Evolutionary conservation across 2,329 filamentous ascomycete genomes (phyloP), one percentile per base, ranked within the genome.

Genomic region (Parascedosporium putredinis): DNA sequence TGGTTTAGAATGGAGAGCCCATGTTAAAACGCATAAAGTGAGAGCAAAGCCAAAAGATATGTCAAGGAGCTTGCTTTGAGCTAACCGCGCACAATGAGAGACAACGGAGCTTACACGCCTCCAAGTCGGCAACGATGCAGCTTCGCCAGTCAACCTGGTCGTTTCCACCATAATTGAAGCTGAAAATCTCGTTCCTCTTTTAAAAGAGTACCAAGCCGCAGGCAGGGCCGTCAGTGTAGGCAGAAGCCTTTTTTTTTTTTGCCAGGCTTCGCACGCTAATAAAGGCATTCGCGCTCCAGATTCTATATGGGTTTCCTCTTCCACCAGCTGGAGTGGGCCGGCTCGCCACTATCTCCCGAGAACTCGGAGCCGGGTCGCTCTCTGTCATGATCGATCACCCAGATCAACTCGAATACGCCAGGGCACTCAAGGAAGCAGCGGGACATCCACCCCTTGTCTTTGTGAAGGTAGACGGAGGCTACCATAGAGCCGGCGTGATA

Each of bases 11-110:
- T 91, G 88, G 69, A 72, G 87, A 52, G 82, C 84, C 1, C 87
- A 93, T 62, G 79, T 91, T 52, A 93, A 93, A 67, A 89, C 85
- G 20, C 87, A 93, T 64, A 93, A 93, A 70, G 84, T 83, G 64
- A 50, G 59, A 50, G 33, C 18, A n/a, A n/a, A n/a, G n/a, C n/a
- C n/a, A n/a, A n/a, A n/a, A n/a, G n/a, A n/a, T n/a, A n/a, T n/a
- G n/a, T n/a, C n/a, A n/a, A n/a, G n/a, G n/a, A n/a, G n/a, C n/a
- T n/a, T n/a, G n/a, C n/a, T n/a, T n/a, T n/a, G n/a, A n/a, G n/a
- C n/a, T n/a, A n/a, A n/a, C n/a, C n/a, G n/a, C n/a, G n/a, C 56
- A 18, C 33, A n/a, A 9, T 2, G 5, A 22, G 38, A 85, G 81
- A 88, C 85, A 1, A 67, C 70, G 5, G 78, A 88, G 62, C 64